phyloP scores from a whole-genome alignment of 75 land plant species.

The Selaginella moellendorffii region DNA sequence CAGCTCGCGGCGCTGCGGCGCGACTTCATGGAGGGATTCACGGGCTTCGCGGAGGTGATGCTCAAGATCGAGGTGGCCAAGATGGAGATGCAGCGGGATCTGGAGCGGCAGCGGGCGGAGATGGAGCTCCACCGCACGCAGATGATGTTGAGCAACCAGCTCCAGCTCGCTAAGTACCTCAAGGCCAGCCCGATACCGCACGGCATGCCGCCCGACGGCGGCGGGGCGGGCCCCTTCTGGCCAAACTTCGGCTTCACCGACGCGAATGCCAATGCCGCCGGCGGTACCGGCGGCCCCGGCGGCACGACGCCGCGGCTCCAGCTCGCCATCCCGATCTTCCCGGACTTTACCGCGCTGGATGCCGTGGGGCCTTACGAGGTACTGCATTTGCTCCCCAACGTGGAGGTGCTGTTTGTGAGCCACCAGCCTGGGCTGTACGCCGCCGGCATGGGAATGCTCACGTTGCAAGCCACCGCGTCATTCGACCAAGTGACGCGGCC shows the following conservation, averaged over 20 bases:
- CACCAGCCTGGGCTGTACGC: constrained; percentile 16
- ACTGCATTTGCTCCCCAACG: constrained; percentile 13
- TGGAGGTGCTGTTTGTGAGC: constrained; percentile 21
- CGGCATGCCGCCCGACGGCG: not conserved
- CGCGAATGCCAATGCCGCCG: too few relatives aligned
- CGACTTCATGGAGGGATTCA: constrained; percentile 15
- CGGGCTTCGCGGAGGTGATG: constrained; percentile 24
- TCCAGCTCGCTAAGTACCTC: constrained; percentile 30
- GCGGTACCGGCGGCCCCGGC: too few relatives aligned
- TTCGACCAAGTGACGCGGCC: constrained; percentile 23
- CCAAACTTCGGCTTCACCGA: not conserved
- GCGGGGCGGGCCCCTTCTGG: too few relatives aligned
- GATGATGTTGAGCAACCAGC: constrained; percentile 33
- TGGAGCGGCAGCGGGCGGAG: constrained; percentile 27
- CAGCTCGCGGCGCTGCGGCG: not conserved
- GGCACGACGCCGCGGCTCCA: constrained; percentile 1
- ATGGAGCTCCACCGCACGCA: constrained; percentile 29
- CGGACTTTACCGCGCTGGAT: constrained; percentile 23
- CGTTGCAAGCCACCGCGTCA: constrained; percentile 22
- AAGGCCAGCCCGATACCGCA: not conserved
- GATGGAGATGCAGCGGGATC: constrained; percentile 35
- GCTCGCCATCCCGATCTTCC: constrained; percentile 25
- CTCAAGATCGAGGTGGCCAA: constrained; percentile 34
- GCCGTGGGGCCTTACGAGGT: constrained; percentile 28
- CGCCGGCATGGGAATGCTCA: constrained; percentile 13